These are phyloP conservation scores for Hymenoscyphus fructigenus DNA, from an alignment of 2,329 filamentous ascomycete species.

Conservation along the genomic window DNA sequence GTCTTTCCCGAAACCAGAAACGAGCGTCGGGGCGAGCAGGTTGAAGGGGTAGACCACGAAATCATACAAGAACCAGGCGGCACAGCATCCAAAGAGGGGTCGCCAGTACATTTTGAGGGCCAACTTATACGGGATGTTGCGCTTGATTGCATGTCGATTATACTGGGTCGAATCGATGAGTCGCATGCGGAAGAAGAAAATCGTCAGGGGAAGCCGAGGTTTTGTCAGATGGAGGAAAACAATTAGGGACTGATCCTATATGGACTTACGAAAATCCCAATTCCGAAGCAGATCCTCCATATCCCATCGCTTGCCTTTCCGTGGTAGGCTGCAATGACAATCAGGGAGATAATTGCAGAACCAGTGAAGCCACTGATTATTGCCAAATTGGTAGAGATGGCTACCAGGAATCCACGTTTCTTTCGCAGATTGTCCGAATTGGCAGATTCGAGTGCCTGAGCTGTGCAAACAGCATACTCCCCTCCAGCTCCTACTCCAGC, in stretches of 20 bases:
- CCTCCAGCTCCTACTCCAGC: constrained; percentile 45
- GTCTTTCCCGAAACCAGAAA: constrained; percentile 25
- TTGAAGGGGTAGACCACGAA: constrained; percentile 29
- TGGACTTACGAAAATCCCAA: constrained; percentile 40
- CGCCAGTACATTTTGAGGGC: constrained; percentile 19
- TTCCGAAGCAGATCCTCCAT: constrained; percentile 51
- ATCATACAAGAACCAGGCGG: constrained; percentile 28
- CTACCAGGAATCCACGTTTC: constrained; percentile 54
- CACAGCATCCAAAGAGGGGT: constrained; percentile 5
- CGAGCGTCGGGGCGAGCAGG: constrained; percentile 25
- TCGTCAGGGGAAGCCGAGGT: constrained; percentile 43
- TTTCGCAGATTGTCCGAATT: constrained; percentile 49
- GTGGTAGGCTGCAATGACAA: constrained; percentile 50
- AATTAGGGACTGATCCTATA: neutral
- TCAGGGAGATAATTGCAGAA: constrained; percentile 48
- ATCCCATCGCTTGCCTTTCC: constrained; percentile 44
- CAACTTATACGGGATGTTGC: constrained; percentile 49
- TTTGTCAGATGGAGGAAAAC: neutral
- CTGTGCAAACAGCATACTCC: constrained; percentile 53
- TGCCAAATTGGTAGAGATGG: constrained; percentile 52
- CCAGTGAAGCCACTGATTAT: constrained; percentile 51
- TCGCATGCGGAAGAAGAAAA: constrained; percentile 53
- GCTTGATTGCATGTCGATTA: constrained; percentile 26
- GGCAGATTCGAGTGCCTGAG: constrained; percentile 52
- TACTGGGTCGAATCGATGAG: constrained; percentile 52